Percentiles rank a stretch among this genome's conserved stretches.
Evolutionary conservation across 768 basidiomycete species (phyloP).

Genomic region (Artomyces pyxidatus): DNA sequence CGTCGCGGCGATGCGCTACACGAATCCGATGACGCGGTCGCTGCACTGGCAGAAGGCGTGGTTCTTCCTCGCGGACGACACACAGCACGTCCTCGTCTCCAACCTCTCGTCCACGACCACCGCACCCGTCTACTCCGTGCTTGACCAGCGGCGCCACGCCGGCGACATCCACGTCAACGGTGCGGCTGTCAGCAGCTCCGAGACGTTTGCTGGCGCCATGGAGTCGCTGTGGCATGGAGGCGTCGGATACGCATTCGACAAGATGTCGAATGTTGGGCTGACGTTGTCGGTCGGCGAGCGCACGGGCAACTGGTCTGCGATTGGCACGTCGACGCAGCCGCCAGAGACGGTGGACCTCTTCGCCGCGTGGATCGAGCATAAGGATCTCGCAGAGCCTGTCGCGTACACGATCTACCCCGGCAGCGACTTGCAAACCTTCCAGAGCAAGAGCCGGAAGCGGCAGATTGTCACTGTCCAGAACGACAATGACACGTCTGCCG

Average conservation of each 20-base stretch:
- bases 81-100: conserved; percentile 56
- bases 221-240: conserved; percentile 60
- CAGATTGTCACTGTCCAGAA: conserved; percentile 29
- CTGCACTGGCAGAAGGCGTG: conserved; percentile 62
- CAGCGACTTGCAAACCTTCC: conserved; percentile 31
- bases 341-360: conserved; percentile 54
- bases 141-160: conserved; percentile 51
- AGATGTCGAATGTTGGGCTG: conserved; percentile 19
- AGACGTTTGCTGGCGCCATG: conserved; percentile 19
- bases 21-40: conserved; percentile 48
- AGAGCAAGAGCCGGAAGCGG: conserved; percentile 23
- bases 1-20: conserved; percentile 55
- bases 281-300: conserved; percentile 39
- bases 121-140: conserved; percentile 50
- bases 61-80: conserved; percentile 62
- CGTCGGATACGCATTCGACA: conserved; percentile 52
- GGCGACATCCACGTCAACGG: conserved; percentile 39
- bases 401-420: conserved; percentile 55
- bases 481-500: conserved; percentile 39
- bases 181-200: background rate
- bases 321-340: conserved; percentile 46
- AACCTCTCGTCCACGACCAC: conserved; percentile 35
- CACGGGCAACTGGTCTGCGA: conserved; percentile 47
- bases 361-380: conserved; percentile 49
- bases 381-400: conserved; percentile 20